phyloP scores from a whole-genome alignment of 2,329 filamentous ascomycete genomes.

The Knoxdaviesia capensis region DNA sequence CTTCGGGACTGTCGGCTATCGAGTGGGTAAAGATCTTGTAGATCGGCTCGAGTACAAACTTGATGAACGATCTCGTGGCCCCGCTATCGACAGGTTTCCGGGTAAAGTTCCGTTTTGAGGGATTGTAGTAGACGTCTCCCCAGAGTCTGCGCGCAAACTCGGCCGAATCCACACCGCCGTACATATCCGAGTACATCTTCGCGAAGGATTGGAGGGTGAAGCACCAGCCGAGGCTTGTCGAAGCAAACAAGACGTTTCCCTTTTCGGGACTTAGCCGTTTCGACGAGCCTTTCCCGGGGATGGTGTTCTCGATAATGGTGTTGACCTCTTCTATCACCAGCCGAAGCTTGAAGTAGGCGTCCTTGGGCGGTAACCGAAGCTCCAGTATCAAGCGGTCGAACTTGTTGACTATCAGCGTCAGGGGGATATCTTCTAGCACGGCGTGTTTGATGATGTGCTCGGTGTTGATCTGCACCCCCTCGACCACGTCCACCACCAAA shows the following conservation, averaged over 20 bases:
- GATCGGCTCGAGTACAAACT: constrained; percentile 88
- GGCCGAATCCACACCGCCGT: constrained; percentile 57
- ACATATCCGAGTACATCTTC: constrained; percentile 86
- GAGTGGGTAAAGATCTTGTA: constrained; percentile 96
- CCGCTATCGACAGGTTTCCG: constrained; percentile 66
- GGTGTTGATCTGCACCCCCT: constrained; percentile 96
- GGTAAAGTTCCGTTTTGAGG: constrained; percentile 74
- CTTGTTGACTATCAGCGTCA: constrained; percentile 90
- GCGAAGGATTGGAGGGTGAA: constrained; percentile 89
- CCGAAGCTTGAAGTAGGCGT: constrained; percentile 97
- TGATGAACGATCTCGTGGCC: constrained; percentile 72
- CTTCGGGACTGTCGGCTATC: constrained; percentile 72
- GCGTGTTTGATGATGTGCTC: constrained; percentile 96
- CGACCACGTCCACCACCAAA: constrained; percentile 85
- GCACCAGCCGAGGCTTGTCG: constrained; percentile 86
- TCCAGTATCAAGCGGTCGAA: constrained; percentile 91
- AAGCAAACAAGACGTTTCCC: constrained; percentile 95
- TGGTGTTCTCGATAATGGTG: constrained; percentile 73
- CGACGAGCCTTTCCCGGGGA: constrained; percentile 61
- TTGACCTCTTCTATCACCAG: constrained; percentile 98
- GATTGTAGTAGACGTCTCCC: constrained; percentile 96
- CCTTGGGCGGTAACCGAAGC: constrained; percentile 77
- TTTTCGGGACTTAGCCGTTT: constrained; percentile 82
- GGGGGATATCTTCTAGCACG: constrained; percentile 68
- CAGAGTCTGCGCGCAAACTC: constrained; percentile 77